A percentile compares a stretch with the other conserved stretches of the same genome.
Conservation (phyloP, 768 basidiomycete species). For the Filobasidium floriforme region DNA sequence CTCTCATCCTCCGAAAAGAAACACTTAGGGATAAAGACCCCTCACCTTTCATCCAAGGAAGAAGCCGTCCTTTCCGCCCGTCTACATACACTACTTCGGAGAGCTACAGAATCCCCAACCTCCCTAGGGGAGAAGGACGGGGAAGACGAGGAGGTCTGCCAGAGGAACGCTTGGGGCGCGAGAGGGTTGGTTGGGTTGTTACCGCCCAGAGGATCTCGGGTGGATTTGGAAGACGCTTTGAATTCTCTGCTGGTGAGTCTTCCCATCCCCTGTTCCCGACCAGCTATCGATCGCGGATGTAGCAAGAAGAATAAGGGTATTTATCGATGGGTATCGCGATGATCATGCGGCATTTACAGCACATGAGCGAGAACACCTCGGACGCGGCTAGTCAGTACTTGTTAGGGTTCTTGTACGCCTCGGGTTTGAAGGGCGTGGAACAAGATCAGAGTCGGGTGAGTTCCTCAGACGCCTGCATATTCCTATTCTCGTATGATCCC, state of each 20-base stretch:
- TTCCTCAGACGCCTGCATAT: background rate
- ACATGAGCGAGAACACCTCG: background rate
- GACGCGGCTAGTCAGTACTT: conserved; percentile 79
- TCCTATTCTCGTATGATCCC: no score
- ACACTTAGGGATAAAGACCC: background rate
- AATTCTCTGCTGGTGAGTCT: conserved; percentile 44
- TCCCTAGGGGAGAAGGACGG: no score
- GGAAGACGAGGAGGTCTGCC: conserved; percentile 33
- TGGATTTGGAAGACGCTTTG: conserved; percentile 31
- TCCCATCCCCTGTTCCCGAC: conserved; percentile 52
- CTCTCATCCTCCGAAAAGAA: background rate
- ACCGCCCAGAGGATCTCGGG: conserved; percentile 36
- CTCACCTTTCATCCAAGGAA: background rate
- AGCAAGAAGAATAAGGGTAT: background rate
- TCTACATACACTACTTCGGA: background rate
- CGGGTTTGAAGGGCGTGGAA: conserved; percentile 54
- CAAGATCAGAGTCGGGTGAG: conserved; percentile 48
- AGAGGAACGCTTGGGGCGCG: conserved; percentile 24
- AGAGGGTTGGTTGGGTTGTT: conserved; percentile 24
- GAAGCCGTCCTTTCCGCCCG: background rate
- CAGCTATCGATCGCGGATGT: background rate
- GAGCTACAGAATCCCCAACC: background rate
- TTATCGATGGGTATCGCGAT: background rate
- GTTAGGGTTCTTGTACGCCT: conserved; percentile 79
- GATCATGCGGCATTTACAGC: background rate